Base-by-base conservation (phyloP, 208 protist genomes). In the Phytomonas sp. region DNA sequence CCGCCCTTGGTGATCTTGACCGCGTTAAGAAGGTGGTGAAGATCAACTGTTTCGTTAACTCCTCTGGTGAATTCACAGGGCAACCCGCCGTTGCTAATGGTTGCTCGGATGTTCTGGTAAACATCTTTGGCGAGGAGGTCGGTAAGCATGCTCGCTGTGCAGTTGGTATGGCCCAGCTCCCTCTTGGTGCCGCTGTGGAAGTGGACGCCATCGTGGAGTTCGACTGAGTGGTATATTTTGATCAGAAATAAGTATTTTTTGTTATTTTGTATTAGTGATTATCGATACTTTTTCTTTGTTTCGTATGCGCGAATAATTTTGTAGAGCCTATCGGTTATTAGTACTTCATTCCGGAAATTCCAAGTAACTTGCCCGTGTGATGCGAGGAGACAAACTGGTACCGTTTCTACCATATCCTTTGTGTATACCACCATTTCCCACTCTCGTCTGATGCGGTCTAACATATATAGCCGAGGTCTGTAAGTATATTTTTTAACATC, bases 1-100 rank as follows among this genome's bases (percentile, higher is more conserved):
- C 79, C 28, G 85, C 88, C 0, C 71, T 82, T 13, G 82, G 82
- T 33, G 75, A 92, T 72, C 78, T 91, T 5, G 77, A 79, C 73
- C 70, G 73, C 30, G 82, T 94, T 53, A 87, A 82, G 69, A 89
- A 82, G 33, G 83, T 94, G 40, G 82, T 91, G 31, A 92, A 92
- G 76, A 76, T 94, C 46, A 83, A 66, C 60, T 86, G 81, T 67
- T 94, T 87, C 77, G 86, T 94, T 9, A 89, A 84, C 73, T 89
- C 88, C 5, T 65, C 76, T 4, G 72, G 73, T 53, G 70, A 61
- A 53, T 92, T 92, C 71, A 80, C 82, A 36, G 71, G 87, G 17
- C 86, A 92, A 65, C 84, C 73, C 36, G 53, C 79, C 8, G 88
- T 94, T 20, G 86, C 86, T 29, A 89, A 94, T 78, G 88, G 88